Base-by-base conservation (phyloP, 2,329 filamentous ascomycete genomes). In the Colletotrichum chrysophilum region DNA sequence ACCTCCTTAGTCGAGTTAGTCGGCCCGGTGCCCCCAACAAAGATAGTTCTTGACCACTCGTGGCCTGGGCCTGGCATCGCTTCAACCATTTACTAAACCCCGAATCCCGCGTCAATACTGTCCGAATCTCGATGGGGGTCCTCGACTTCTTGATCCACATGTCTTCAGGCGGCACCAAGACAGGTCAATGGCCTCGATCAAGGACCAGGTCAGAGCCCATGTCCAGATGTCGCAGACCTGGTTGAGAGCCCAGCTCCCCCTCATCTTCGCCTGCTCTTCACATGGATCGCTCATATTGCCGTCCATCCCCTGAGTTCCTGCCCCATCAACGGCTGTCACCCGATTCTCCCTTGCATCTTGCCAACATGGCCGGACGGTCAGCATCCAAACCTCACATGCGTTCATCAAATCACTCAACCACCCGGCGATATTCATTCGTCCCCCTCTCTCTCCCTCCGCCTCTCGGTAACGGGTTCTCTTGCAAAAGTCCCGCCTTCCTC, bases 1-100 rank as follows among this genome's bases (percentile, higher is more conserved):
- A 73, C 73, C 70, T 75, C 64, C 73, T 73, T 52, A 58, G 64
- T 68, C 70, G 34, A 73, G 73, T 65, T 69, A 65, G 64, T 58
- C 73, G 73, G 55, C 62, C 69, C 62, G 38, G 30, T n/a, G 7
- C 30, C 52, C 38, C 52, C 21, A 21, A 56, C 28, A 30, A 61
- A 61, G 56, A 61, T 30, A n/a, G 26, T 32, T 26, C n/a, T 58
- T 21, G n/a, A 21, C 66, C 66, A 32, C 24, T n/a, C 62, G 30
- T n/a, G 66, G 32, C n/a, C 13, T 9, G n/a, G n/a, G 43, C 48
- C 34, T 58, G 48, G 61, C 26, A 38, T 38, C 14, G 60, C 67
- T 70, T 43, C 21, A 36, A n/a, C 34, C 28, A 13, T 43, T 36
- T 36, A 16, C 64, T 24, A 26, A 55, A n/a, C 38, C 34, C 64